Percentiles rank a stretch among this genome's conserved stretches.
Conservation (phyloP, 805 yeast genomes). For the Cyberlindnera mycetangii region DNA sequence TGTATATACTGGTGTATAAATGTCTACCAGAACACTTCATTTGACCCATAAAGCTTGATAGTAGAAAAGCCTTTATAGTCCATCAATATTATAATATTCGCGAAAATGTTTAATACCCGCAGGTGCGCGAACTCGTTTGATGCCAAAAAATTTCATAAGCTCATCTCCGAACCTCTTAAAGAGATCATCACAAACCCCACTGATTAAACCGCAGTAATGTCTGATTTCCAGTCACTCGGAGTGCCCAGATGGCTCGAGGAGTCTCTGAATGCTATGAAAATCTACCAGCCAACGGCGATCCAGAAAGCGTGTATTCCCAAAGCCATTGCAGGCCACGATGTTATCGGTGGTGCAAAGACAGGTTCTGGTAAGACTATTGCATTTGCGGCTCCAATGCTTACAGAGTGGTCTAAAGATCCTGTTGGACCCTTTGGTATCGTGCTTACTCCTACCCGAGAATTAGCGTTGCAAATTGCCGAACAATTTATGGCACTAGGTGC, state of each 20-base stretch:
- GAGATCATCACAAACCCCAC: no score
- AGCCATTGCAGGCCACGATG: conserved; percentile 72
- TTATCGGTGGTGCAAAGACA: conserved; percentile 97
- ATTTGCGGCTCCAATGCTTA: conserved; percentile 95
- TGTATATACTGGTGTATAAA: no score
- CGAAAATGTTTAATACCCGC: no score
- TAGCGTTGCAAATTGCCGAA: conserved; percentile 95
- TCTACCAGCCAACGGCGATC: conserved; percentile 78
- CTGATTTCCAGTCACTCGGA: conserved; percentile 61
- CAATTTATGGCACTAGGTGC: conserved; percentile 94
- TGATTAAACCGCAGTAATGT: conserved; percentile 2
- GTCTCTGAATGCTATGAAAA: conserved; percentile 76
- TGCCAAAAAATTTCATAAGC: not conserved
- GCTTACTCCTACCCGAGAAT: conserved; percentile 88
- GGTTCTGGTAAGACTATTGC: conserved; percentile 98
- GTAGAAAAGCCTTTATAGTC: no score
- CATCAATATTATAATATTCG: no score
- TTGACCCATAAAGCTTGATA: no score
- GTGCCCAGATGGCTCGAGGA: conserved; percentile 85
- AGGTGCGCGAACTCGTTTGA: not conserved
- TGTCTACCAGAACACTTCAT: no score
- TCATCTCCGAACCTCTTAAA: not conserved
- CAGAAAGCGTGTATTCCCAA: conserved; percentile 88
- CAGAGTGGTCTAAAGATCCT: conserved; percentile 94
- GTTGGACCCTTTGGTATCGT: conserved; percentile 87